Evolutionary conservation across 352 stramenopile genomes (phyloP), one percentile per base, ranked within the genome.

Genomic region (Globisporangium nodosum): DNA sequence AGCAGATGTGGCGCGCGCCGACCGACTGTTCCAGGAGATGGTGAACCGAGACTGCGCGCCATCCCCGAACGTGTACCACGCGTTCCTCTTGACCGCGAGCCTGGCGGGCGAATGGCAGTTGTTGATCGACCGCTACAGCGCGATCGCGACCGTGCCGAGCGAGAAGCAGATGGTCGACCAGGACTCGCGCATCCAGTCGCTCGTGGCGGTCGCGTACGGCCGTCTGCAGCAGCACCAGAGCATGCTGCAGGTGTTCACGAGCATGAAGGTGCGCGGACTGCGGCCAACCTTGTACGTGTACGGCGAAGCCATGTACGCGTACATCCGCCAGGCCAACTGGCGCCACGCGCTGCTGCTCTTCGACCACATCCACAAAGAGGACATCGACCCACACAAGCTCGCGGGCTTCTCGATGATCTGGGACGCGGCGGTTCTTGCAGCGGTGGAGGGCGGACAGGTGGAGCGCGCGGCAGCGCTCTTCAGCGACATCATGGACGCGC

Each of bases 271-370:
- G 51, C 68, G 78, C 27, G 81, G 79, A 1, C 60, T 91, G 63
- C 61, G 74, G 49, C 79, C 79, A 5, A 89, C 85, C 61, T 47
- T 89, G 20, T 74, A 87, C 57, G 79, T 89, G 18, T 88, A 91
- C 56, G 79, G 76, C 3, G 77, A 87, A 53, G 81, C 81, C 13
- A 70, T 91, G 71, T 69, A 74, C 54, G 79, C 81, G 21, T 91
- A 91, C 62, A 81, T 87, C 24, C 64, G 66, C 16, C 70, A 78
- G 56, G 73, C 65, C 51, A 73, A 89, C 58, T 89, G 78, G 81
- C 71, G 76, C 12, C 74, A 89, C 66, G 72, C 81, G 40, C 57
- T 91, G 50, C 71, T 91, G 73, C 60, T 91, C 24, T 89, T 91
- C 58, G 79, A 89, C 50, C 81, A 91, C 51, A 56, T 89, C 13